Conservation (phyloP, 83 land plant genomes). For the Thuja plicata region DNA sequence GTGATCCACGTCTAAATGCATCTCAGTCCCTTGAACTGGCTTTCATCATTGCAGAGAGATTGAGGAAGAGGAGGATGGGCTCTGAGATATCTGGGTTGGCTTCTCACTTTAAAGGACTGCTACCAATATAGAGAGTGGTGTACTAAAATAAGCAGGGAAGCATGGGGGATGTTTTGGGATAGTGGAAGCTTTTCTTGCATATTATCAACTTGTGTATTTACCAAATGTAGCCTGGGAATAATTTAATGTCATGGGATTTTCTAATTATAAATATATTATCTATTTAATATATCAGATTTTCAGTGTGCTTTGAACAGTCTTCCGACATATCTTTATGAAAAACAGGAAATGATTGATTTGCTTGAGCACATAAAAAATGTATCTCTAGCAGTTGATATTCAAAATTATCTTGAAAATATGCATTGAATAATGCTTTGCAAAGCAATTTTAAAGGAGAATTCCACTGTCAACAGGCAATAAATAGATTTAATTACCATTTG, state of each 20-base stretch:
- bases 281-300: background rate
- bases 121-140: background rate
- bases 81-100: slow-evolving; percentile 15
- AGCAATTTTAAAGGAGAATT: background rate
- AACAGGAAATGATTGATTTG: background rate
- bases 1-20: slow-evolving; percentile 70
- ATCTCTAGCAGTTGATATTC: background rate
- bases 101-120: slow-evolving; percentile 5
- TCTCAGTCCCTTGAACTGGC: slow-evolving; percentile 71
- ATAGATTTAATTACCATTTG: background rate
- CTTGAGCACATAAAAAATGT: background rate
- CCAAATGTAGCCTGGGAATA: slow-evolving; percentile 1
- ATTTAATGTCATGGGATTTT: background rate
- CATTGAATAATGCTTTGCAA: background rate
- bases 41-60: slow-evolving; percentile 67
- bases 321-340: background rate
- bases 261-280: background rate
- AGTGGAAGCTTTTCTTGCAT: slow-evolving; percentile 9
- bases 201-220: slow-evolving; percentile 3
- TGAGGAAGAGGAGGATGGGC: slow-evolving; percentile 56
- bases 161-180: background rate
- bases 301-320: background rate
- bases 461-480: background rate
- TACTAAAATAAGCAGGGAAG: background rate
- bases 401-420: background rate